Evolutionary conservation across 257 asterid genomes (phyloP), one percentile per base, ranked within the genome.

Genomic region (Jacaranda copaia): DNA sequence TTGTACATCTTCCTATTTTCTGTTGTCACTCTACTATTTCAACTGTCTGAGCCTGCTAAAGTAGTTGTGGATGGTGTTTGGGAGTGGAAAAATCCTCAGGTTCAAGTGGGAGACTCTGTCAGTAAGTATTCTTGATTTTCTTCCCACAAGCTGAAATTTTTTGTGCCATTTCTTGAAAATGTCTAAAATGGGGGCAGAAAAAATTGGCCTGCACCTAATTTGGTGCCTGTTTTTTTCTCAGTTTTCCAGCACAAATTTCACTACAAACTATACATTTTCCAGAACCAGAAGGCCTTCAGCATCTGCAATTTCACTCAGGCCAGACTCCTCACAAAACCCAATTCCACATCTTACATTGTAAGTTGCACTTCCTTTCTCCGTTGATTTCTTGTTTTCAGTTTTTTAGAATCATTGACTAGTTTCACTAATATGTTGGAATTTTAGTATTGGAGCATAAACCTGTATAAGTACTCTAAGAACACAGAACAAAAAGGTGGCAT

Each of bases 251-350:
- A 82, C 72, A 89, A 87, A 79, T 58, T 82, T 78, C 78, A 84
- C 73, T 86, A 82, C 88, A 84, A 83, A 55, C 84, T 91, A 81
- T 91, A 83, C 91, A 87, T 91, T 87, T 91, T 91, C 91, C 69
- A 84, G 92, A 91, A 76, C 75, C 82, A 78, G 52, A 72, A 65
- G 60, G 91, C 96, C 16, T 91, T 85, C 82, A 72, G 68, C 49
- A 42, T 59, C 76, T 91, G 97, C 88, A 84, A 89, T 77, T 89
- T 89, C 82, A 81, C 83, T 80, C 89, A 77, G 77, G 93, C 97
- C 43, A 81, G 92, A 14, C 77, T 89, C 78, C 88, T 91, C 64
- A 84, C 88, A 55, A 87, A 91, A 53, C 81, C 89, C 74, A 74
- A 83, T 73, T 86, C 91, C 73, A 76, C 81, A 38, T 85, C 88